Evolutionary conservation across 2,329 filamentous ascomycete species (phyloP).

Genomic region (Scedosporium dehoogii): DNA sequence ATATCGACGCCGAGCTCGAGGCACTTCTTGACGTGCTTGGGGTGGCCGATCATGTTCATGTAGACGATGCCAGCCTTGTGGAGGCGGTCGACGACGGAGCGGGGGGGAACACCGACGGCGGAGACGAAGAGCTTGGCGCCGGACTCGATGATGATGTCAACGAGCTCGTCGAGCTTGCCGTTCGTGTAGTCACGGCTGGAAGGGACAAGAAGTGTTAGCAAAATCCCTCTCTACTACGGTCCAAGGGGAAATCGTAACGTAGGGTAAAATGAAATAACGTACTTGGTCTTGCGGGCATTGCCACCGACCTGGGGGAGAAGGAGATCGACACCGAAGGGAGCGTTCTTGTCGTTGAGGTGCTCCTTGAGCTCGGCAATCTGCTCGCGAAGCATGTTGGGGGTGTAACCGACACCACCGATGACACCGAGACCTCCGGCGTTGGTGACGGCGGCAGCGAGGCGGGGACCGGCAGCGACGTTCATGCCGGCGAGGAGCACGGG

Average conservation of each 20-base stretch:
- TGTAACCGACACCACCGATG: slow-evolving; percentile 92
- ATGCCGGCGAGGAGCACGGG: slow-evolving; percentile 93
- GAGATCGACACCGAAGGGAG: slow-evolving; percentile 89
- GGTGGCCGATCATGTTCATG: slow-evolving; percentile 99
- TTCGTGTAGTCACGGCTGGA: slow-evolving; percentile 98
- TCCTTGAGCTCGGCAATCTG: slow-evolving; percentile 92
- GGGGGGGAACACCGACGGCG: slow-evolving; percentile 87
- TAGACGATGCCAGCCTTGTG: slow-evolving; percentile 82
- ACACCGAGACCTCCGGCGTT: slow-evolving; percentile 96
- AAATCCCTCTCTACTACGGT: slow-evolving; percentile 6
- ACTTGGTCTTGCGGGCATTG: slow-evolving; percentile 89
- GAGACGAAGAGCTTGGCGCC: slow-evolving; percentile 92
- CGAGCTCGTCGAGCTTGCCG: slow-evolving; percentile 85
- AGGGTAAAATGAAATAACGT: slow-evolving; percentile 17
- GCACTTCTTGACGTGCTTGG: slow-evolving; percentile 97
- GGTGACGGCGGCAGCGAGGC: slow-evolving; percentile 90
- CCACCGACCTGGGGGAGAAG: slow-evolving; percentile 91
- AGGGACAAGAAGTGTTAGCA: slow-evolving; percentile 12
- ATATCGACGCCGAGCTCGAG: slow-evolving; percentile 86
- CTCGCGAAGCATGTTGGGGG: slow-evolving; percentile 91
- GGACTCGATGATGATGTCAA: slow-evolving; percentile 87
- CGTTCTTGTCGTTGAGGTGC: slow-evolving; percentile 79
- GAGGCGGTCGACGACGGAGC: slow-evolving; percentile 77
- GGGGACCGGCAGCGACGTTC: slow-evolving; percentile 96
- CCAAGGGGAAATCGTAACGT: no score